phyloP scores from a whole-genome alignment of 164 flowering plant genomes.

The Sedum album region DNA sequence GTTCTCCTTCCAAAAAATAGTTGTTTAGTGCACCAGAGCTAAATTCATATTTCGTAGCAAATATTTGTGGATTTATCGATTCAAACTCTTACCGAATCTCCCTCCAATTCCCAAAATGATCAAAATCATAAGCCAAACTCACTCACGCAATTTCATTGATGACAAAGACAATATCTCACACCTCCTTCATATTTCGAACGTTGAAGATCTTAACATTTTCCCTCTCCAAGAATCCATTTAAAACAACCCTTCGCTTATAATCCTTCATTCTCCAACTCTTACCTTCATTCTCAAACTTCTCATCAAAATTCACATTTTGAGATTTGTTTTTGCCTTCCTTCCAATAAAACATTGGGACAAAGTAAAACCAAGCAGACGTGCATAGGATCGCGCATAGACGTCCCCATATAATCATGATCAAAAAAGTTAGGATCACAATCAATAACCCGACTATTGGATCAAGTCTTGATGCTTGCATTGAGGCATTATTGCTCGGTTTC shows the following conservation, averaged over 20 bases:
- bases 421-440: slow-evolving; percentile 33
- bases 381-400: slow-evolving; percentile 47
- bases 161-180: too few relatives aligned
- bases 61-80: too few relatives aligned
- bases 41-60: too few relatives aligned
- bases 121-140: neutral
- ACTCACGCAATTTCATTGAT: neutral
- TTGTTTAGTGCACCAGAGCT: too few relatives aligned
- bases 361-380: slow-evolving; percentile 45
- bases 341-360: slow-evolving; percentile 17
- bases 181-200: neutral
- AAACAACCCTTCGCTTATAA: slow-evolving; percentile 40
- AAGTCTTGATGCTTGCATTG: slow-evolving; percentile 6
- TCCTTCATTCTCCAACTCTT: slow-evolving; percentile 23
- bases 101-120: neutral
- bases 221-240: slow-evolving; percentile 43
- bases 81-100: neutral
- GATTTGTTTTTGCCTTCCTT: neutral
- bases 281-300: neutral
- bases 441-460: slow-evolving; percentile 39
- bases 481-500: neutral
- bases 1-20: too few relatives aligned
- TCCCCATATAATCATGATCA: slow-evolving; percentile 45
- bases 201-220: slow-evolving; percentile 14
- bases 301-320: neutral